Percentiles rank a stretch among this genome's conserved stretches.
These are phyloP conservation scores for Collybiopsis confluens DNA, from an alignment of 768 basidiomycete species.

Conservation along the genomic window DNA sequence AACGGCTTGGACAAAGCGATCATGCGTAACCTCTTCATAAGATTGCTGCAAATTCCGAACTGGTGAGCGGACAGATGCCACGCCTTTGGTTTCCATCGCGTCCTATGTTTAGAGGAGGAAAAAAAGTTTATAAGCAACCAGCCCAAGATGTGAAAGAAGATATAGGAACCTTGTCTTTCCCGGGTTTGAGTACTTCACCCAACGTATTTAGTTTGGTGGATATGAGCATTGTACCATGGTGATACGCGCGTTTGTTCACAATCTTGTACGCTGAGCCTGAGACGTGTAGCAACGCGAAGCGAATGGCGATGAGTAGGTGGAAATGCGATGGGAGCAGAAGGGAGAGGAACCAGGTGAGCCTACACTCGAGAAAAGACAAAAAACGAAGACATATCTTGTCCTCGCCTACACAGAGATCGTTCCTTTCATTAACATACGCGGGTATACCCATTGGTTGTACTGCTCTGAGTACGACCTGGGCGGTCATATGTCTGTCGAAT, in stretches of 20 bases:
- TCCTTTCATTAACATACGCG: constrained; percentile 81
- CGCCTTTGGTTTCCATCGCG: constrained; percentile 78
- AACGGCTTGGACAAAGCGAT: constrained; percentile 66
- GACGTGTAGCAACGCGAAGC: constrained; percentile 46
- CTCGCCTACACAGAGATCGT: constrained; percentile 81
- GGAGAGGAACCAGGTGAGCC: constrained; percentile 8
- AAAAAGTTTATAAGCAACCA: too few relatives aligned
- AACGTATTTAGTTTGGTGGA: constrained; percentile 71
- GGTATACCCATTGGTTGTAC: constrained; percentile 66
- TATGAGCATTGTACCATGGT: constrained; percentile 98
- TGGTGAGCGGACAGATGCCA: constrained; percentile 88
- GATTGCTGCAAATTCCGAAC: constrained; percentile 77
- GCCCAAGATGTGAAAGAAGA: too few relatives aligned
- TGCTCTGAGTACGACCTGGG: constrained; percentile 72
- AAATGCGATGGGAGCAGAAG: constrained; percentile 3
- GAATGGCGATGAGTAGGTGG: neutral
- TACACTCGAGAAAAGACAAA: neutral
- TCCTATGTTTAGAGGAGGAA: constrained; percentile 40
- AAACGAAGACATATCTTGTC: constrained; percentile 75
- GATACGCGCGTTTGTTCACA: constrained; percentile 84
- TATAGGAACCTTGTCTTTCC: too few relatives aligned
- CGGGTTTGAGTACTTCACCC: constrained; percentile 54
- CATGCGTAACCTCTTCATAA: constrained; percentile 52
- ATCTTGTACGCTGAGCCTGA: constrained; percentile 99
- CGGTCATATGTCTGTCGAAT: constrained; percentile 78